Evolutionary conservation across 2,329 filamentous ascomycete species (phyloP), one percentile per base, ranked within the genome.

Genomic region (Zasmidium citrigriseum): DNA sequence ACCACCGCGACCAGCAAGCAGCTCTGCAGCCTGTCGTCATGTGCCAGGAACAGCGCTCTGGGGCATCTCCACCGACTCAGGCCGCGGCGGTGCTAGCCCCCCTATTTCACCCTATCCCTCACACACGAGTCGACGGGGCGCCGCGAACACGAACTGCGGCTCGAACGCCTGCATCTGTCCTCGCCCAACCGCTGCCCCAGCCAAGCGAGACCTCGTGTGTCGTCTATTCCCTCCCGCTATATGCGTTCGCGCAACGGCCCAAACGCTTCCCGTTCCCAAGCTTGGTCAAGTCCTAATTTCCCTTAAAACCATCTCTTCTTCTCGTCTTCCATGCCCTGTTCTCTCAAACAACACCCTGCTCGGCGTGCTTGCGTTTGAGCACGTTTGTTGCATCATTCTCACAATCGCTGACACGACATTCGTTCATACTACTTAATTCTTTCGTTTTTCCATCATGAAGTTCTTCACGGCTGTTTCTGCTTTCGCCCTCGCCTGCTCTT

Each of bases 401-500:
- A 44, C 44, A 41, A 9, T n/a, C 34, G 7, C 34, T 41, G 34
- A 9, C 38, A 25, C 27, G 27, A 49, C 57, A 34, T 44, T 50
- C 50, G 14, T 55, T 55, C 5, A 10, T 16, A 41, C 34, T 41
- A 47, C n/a, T 38, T 50, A 16, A 27, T 53, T 48, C 47, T 22
- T 21, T 46, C 44, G 20, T 54, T 54, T 10, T 18, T 53, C 49
- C 45, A 60, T 47, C 50, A 65, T 65, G 63, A 60, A 58, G 48
- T 60, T 65, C 50, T 54, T 59, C 27, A 41, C 59, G 44, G 57
- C 57, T 21, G 24, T 62, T 44, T 55, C 59, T 29, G 50, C 58
- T n/a, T 51, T 63, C 46, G 56, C 60, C 45, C 45, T 66, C 27
- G 60, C 62, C 55, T 61, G 50, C 53, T 60, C 59, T 61, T 63